Evolutionary conservation across 169 alveolate genomes (phyloP).

Genomic region (Besnoitia besnoiti): DNA sequence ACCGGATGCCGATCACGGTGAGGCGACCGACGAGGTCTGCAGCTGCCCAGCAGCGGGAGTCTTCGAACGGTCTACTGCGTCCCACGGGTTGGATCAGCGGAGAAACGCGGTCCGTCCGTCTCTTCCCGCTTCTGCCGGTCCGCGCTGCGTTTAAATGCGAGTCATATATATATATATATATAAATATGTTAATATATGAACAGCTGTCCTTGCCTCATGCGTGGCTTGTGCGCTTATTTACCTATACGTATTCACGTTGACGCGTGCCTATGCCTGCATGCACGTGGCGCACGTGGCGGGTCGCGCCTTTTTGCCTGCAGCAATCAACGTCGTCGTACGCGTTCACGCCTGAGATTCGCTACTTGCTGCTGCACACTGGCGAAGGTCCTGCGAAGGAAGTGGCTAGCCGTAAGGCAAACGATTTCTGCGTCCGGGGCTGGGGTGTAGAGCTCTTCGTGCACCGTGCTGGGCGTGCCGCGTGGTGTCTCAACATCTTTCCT

Average conservation of each 20-base stretch:
- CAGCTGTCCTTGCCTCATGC: background rate
- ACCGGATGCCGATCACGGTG: slow-evolving; percentile 57
- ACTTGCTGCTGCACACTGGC: slow-evolving; percentile 63
- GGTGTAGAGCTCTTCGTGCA: background rate
- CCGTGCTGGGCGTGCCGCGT: too few relatives aligned
- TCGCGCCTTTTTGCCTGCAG: background rate
- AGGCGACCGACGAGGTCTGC: background rate
- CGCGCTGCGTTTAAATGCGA: too few relatives aligned
- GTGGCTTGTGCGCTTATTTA: background rate
- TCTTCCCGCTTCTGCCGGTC: background rate
- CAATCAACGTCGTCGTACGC: slow-evolving; percentile 61
- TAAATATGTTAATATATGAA: background rate
- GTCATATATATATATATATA: slow-evolving; percentile 3
- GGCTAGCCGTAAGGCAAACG: slow-evolving; percentile 51
- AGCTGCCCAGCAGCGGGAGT: too few relatives aligned
- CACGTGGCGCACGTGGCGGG: too few relatives aligned
- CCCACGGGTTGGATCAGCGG: too few relatives aligned
- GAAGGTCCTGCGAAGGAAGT: slow-evolving; percentile 59
- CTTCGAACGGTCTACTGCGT: too few relatives aligned
- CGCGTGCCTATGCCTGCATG: background rate
- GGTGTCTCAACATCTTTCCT: too few relatives aligned
- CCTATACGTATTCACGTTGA: background rate
- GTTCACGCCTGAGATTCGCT: slow-evolving; percentile 66
- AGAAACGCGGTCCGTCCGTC: background rate
- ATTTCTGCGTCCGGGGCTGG: background rate